Evolutionary conservation across 116 monocot genomes (phyloP).

Genomic region (Zostera marina): DNA sequence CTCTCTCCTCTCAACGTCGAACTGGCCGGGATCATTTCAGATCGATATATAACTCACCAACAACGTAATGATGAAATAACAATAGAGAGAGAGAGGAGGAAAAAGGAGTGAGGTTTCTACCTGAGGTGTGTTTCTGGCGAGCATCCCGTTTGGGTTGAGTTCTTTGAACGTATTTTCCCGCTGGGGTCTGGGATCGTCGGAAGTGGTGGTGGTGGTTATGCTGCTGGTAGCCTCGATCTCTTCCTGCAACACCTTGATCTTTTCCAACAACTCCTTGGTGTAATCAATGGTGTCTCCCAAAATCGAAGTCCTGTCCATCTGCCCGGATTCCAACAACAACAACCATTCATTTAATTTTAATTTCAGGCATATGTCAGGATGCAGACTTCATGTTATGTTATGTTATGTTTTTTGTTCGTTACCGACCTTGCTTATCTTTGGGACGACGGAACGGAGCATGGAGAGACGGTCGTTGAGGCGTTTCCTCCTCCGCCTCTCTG

Average conservation of each 20-base stretch:
- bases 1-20: conserved; percentile 77
- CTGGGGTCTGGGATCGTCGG: conserved; percentile 1
- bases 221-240: conserved; percentile 35
- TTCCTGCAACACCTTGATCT: conserved; percentile 61
- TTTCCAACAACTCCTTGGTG: conserved; percentile 93
- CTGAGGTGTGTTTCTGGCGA: conserved; percentile 81
- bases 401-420: neutral
- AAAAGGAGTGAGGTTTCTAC: conserved; percentile 7
- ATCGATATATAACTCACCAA: no score
- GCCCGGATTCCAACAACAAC: neutral
- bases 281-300: conserved; percentile 96
- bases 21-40: no score
- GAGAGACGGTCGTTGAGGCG: conserved; percentile 81
- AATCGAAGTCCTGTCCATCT: conserved; percentile 98
- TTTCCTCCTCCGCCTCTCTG: conserved; percentile 74
- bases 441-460: conserved; percentile 86
- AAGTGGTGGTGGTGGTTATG: conserved; percentile 15
- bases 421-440: conserved; percentile 90
- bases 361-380: no score
- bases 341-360: no score
- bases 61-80: neutral
- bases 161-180: conserved; percentile 41
- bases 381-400: neutral
- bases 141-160: conserved; percentile 35
- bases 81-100: neutral